Percentiles rank a stretch among this genome's conserved stretches.
Conservation (phyloP, 306 rosid species). For the Geum urbanum region DNA sequence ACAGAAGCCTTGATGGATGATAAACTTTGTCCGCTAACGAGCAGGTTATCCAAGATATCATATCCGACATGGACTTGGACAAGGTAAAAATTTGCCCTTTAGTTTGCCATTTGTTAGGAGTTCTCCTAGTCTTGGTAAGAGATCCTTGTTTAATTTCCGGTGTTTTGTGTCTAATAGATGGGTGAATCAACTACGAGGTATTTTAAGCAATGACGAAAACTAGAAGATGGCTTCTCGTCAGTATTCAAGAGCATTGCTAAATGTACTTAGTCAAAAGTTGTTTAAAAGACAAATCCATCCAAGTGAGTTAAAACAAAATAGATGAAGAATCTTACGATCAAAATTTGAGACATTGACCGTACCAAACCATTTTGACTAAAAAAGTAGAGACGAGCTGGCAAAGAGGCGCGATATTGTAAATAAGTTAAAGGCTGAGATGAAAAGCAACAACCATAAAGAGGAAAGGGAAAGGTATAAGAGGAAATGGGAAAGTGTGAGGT, state of each 20-base stretch:
- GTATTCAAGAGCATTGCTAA: slow-evolving; percentile 77
- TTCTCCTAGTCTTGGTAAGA: background rate
- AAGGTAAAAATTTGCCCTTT: slow-evolving; percentile 44
- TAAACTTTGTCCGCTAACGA: slow-evolving; percentile 36
- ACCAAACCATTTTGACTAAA: no score
- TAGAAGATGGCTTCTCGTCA: slow-evolving; percentile 96
- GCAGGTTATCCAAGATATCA: slow-evolving; percentile 63
- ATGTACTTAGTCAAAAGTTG: slow-evolving; percentile 69
- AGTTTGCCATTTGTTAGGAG: background rate
- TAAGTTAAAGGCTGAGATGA: no score
- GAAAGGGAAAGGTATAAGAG: no score
- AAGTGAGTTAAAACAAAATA: slow-evolving; percentile 8
- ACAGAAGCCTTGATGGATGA: slow-evolving; percentile 65
- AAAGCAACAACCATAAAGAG: no score
- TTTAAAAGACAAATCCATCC: slow-evolving; percentile 57
- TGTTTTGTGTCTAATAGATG: slow-evolving; percentile 39
- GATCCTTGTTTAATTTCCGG: background rate
- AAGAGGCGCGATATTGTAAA: no score
- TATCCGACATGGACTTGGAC: slow-evolving; percentile 79
- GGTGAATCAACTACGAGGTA: slow-evolving; percentile 74
- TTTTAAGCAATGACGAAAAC: slow-evolving; percentile 87
- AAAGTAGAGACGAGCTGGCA: no score
- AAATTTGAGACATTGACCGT: no score
- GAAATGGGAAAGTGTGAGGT: no score
- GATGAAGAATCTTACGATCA: no score